These are phyloP conservation scores for Cercis canadensis DNA, from an alignment of 306 rosid genomes.

Conservation along the genomic window DNA sequence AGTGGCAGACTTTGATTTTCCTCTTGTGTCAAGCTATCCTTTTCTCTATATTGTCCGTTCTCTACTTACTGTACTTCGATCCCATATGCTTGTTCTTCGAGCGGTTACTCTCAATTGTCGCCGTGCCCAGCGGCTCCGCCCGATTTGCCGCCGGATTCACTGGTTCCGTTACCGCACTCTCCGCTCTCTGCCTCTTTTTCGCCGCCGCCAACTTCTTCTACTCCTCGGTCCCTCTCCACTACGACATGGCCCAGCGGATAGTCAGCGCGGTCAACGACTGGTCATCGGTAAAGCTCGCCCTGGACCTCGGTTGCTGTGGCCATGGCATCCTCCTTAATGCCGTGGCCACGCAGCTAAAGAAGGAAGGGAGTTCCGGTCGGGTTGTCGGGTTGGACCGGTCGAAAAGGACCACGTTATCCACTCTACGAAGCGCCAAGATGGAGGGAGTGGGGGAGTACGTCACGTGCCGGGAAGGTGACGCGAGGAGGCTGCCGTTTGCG, in stretches of 20 bases:
- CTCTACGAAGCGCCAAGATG: slow-evolving; percentile 70
- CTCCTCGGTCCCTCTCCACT: slow-evolving; percentile 92
- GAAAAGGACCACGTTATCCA: slow-evolving; percentile 60
- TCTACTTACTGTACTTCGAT: slow-evolving; percentile 72
- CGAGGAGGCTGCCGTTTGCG: slow-evolving; percentile 80
- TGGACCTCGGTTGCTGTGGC: slow-evolving; percentile 98
- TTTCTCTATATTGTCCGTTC: slow-evolving; percentile 65
- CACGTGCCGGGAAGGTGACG: slow-evolving; percentile 94
- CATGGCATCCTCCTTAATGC: slow-evolving; percentile 92
- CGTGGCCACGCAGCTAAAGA: slow-evolving; percentile 89
- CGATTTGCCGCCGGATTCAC: slow-evolving; percentile 89
- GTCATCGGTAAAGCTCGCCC: slow-evolving; percentile 93
- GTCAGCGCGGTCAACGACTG: slow-evolving; percentile 83
- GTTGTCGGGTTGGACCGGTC: slow-evolving; percentile 87
- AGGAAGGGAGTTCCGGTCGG: slow-evolving; percentile 90
- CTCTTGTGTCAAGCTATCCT: slow-evolving; percentile 77
- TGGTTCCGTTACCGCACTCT: slow-evolving; percentile 80
- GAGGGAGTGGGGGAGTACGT: slow-evolving; percentile 97
- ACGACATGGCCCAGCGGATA: slow-evolving; percentile 89
- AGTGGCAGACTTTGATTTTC: slow-evolving; percentile 86
- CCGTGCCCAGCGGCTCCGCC: slow-evolving; percentile 57
- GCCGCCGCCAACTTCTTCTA: slow-evolving; percentile 92
- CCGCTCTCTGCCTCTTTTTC: slow-evolving; percentile 82
- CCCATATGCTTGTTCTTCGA: slow-evolving; percentile 62
- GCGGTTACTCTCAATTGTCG: slow-evolving; percentile 52